A percentile compares a stretch with the other conserved stretches of the same genome.
Evolutionary conservation across 257 asterid species (phyloP).

Genomic region (Penstemon eatonii): DNA sequence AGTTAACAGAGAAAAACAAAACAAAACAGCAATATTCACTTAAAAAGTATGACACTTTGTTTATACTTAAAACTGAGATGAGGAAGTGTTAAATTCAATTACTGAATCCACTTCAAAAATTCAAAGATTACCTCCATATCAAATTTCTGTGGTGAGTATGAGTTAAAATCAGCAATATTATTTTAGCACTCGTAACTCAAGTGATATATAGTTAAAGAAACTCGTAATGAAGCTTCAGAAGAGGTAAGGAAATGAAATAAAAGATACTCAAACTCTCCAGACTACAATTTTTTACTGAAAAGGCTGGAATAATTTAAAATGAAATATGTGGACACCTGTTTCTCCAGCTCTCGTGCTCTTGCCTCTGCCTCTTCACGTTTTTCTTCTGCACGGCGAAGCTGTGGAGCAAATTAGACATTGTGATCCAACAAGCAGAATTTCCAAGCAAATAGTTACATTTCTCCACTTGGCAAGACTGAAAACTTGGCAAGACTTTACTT

Average conservation of each 20-base stretch:
- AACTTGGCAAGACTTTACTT: no score
- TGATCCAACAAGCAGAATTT: slow-evolving; percentile 21
- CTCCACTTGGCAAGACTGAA: not conserved
- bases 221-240: slow-evolving; percentile 17
- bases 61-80: slow-evolving; percentile 4
- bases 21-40: slow-evolving; percentile 24
- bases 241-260: not conserved
- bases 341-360: slow-evolving; percentile 89
- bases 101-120: not conserved
- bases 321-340: slow-evolving; percentile 60
- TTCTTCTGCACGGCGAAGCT: slow-evolving; percentile 90
- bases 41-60: slow-evolving; percentile 16
- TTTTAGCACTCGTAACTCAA: not conserved
- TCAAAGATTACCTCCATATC: slow-evolving; percentile 19
- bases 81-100: slow-evolving; percentile 13
- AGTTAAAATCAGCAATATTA: no score
- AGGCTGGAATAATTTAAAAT: slow-evolving; percentile 22
- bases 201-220: slow-evolving; percentile 14
- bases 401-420: slow-evolving; percentile 47
- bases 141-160: not conserved
- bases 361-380: slow-evolving; percentile 93
- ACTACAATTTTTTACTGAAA: not conserved
- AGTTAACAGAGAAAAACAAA: slow-evolving; percentile 13
- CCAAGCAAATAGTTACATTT: slow-evolving; percentile 10
- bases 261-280: not conserved